Evolutionary conservation across 257 asterid species (phyloP).

Genomic region (Fraxinus pennsylvanica): DNA sequence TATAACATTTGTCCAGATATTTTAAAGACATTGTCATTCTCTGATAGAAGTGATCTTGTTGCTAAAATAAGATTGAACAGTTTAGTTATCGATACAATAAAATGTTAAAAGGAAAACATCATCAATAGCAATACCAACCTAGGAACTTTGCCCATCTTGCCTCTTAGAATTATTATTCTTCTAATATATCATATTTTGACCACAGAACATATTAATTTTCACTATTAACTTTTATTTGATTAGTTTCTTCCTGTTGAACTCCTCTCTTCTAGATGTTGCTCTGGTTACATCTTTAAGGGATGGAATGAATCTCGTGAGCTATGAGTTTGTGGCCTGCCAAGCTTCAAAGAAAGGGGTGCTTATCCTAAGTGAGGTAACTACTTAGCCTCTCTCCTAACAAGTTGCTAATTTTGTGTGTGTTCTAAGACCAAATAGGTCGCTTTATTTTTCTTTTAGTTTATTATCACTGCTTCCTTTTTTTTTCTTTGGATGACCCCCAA

Average conservation of each 20-base stretch:
- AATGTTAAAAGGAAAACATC: neutral
- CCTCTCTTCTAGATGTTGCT: slow-evolving; percentile 60
- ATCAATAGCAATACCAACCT: neutral
- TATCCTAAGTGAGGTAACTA: slow-evolving; percentile 83
- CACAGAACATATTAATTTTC: slow-evolving; percentile 15
- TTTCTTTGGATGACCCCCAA: neutral
- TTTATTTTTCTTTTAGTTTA: neutral
- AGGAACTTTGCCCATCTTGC: neutral
- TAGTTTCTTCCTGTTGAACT: slow-evolving; percentile 16
- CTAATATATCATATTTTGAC: neutral
- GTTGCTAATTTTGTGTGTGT: neutral
- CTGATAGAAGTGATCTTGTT: neutral
- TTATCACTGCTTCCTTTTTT: neutral
- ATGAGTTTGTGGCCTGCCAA: slow-evolving; percentile 96
- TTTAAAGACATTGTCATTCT: neutral
- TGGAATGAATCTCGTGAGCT: slow-evolving; percentile 97
- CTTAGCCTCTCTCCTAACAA: slow-evolving; percentile 15
- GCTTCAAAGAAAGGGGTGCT: slow-evolving; percentile 88
- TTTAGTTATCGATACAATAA: neutral
- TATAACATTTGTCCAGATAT: neutral
- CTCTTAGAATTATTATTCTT: neutral
- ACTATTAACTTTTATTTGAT: neutral
- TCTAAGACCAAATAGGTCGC: neutral
- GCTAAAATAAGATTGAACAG: neutral
- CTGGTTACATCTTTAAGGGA: slow-evolving; percentile 90